A percentile compares a stretch with the other conserved stretches of the same genome.
Evolutionary conservation across 352 stramenopile genomes (phyloP).

Genomic region (Nothophytophthora sp.): DNA sequence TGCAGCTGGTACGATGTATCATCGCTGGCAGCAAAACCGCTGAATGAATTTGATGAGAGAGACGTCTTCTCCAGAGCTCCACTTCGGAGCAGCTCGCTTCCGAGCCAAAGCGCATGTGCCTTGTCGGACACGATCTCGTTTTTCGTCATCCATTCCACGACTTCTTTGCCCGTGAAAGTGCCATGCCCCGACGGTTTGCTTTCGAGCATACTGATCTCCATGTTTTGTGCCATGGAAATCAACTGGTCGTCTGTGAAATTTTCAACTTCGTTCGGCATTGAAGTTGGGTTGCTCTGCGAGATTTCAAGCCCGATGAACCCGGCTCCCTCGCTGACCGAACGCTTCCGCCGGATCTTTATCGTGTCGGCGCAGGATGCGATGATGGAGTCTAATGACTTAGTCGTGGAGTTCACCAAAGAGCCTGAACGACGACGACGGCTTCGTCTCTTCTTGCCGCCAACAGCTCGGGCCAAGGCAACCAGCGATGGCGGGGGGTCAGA

Average conservation of each 20-base stretch:
- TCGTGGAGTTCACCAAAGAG: slow-evolving; percentile 59
- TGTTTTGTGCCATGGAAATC: slow-evolving; percentile 74
- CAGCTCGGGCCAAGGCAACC: slow-evolving; percentile 21
- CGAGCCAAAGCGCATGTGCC: slow-evolving; percentile 72
- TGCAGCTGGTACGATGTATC: slow-evolving; percentile 43
- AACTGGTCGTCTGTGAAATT: slow-evolving; percentile 80
- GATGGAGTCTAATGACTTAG: slow-evolving; percentile 72
- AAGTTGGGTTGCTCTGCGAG: slow-evolving; percentile 21
- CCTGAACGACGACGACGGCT: slow-evolving; percentile 48
- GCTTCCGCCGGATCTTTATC: slow-evolving; percentile 45
- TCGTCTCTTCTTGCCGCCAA: slow-evolving; percentile 41
- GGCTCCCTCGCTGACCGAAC: slow-evolving; percentile 62
- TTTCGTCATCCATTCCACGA: slow-evolving; percentile 75
- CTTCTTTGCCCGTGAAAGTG: slow-evolving; percentile 63
- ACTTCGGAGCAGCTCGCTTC: slow-evolving; percentile 66
- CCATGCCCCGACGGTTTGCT: slow-evolving; percentile 36
- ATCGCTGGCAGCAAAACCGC: slow-evolving; percentile 31
- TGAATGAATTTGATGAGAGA: slow-evolving; percentile 22
- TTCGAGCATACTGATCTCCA: slow-evolving; percentile 60
- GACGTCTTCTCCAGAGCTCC: slow-evolving; percentile 50
- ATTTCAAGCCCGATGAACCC: slow-evolving; percentile 26
- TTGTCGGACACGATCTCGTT: slow-evolving; percentile 79
- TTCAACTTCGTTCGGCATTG: slow-evolving; percentile 61
- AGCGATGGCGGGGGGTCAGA: slow-evolving; percentile 51
- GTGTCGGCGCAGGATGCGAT: slow-evolving; percentile 59